Conservation (phyloP, 495 filamentous ascomycete species). For the Penicillium fimorum region DNA sequence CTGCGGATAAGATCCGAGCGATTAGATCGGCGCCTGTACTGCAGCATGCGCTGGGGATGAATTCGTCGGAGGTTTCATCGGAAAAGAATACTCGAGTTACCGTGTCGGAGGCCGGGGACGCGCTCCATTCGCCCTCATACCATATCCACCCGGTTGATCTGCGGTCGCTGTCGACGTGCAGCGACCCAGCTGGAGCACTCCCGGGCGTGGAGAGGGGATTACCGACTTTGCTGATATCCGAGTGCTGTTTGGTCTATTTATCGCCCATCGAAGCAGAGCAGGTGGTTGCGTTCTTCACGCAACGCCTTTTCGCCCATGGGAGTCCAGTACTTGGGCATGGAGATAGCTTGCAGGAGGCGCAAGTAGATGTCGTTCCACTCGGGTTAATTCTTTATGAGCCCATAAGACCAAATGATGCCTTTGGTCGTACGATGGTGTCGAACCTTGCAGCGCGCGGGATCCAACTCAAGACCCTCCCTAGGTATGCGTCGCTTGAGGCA, state of each 20-base stretch:
- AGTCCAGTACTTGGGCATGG: neutral
- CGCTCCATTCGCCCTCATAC: slow-evolving; percentile 53
- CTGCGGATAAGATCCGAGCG: slow-evolving; percentile 57
- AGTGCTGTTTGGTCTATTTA: slow-evolving; percentile 93
- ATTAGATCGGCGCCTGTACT: slow-evolving; percentile 47
- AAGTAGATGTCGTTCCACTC: slow-evolving; percentile 36
- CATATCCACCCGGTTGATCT: slow-evolving; percentile 82
- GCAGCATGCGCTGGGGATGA: slow-evolving; percentile 32
- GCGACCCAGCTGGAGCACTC: slow-evolving; percentile 22
- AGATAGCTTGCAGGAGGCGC: neutral
- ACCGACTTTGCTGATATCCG: slow-evolving; percentile 83
- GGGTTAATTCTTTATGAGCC: slow-evolving; percentile 86
- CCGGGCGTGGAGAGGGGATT: slow-evolving; percentile 50
- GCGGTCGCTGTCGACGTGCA: slow-evolving; percentile 50
- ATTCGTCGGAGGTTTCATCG: slow-evolving; percentile 2
- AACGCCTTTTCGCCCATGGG: slow-evolving; percentile 41
- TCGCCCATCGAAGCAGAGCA: slow-evolving; percentile 55
- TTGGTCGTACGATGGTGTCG: slow-evolving; percentile 84
- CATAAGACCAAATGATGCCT: slow-evolving; percentile 75
- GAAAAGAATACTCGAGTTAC: slow-evolving; percentile 19
- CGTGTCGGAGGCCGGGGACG: slow-evolving; percentile 39
- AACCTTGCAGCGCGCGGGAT: slow-evolving; percentile 88
- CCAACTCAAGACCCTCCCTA: slow-evolving; percentile 74
- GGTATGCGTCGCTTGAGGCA: slow-evolving; percentile 61
- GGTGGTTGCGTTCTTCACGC: slow-evolving; percentile 67